These are phyloP conservation scores for Lactarius quietus DNA, from an alignment of 768 basidiomycete genomes.

Conservation along the genomic window DNA sequence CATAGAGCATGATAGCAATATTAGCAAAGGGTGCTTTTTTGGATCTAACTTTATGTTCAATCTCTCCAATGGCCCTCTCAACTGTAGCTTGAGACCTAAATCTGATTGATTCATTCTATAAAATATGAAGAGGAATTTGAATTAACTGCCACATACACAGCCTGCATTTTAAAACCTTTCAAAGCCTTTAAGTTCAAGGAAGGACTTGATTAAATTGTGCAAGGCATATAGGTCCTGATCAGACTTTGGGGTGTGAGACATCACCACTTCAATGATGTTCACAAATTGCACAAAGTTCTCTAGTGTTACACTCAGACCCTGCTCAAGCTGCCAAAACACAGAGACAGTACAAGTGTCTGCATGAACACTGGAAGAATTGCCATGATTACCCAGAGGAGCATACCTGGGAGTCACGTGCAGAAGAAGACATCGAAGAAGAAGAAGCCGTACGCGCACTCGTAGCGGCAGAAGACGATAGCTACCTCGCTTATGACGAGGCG, in stretches of 20 bases:
- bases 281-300: conserved; percentile 7
- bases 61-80: conserved; percentile 4
- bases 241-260: neutral
- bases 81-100: conserved; percentile 23
- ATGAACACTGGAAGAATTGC: too few relatives aligned
- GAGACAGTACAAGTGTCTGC: too few relatives aligned
- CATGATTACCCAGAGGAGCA: too few relatives aligned
- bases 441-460: too few relatives aligned
- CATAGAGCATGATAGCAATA: neutral
- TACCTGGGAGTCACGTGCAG: too few relatives aligned
- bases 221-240: neutral
- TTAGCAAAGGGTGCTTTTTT: conserved; percentile 5
- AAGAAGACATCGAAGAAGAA: too few relatives aligned
- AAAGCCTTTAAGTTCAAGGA: conserved; percentile 4
- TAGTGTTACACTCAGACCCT: too few relatives aligned
- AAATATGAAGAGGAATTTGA: conserved; percentile 27
- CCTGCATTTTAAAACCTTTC: conserved; percentile 4
- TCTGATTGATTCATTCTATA: conserved; percentile 38
- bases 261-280: neutral
- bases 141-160: conserved; percentile 2
- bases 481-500: too few relatives aligned
- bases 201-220: neutral
- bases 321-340: too few relatives aligned
- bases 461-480: too few relatives aligned
- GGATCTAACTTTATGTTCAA: neutral